Evolutionary conservation across 2,329 filamentous ascomycete species (phyloP).

Genomic region (Thielaviopsis euricoi): DNA sequence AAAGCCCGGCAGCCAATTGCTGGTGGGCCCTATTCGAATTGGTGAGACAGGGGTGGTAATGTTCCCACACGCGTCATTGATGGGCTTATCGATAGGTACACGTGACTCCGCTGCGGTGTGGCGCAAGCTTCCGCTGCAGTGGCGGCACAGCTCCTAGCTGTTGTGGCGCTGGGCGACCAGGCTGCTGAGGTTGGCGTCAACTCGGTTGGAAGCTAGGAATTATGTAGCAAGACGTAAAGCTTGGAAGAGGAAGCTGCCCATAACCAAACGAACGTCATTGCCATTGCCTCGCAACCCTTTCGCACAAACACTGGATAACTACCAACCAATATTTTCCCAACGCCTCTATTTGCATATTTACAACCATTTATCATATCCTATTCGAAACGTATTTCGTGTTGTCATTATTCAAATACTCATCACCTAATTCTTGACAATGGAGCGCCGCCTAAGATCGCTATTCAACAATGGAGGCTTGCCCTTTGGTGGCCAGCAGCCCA

Average conservation of each 20-base stretch:
- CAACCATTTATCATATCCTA: not conserved
- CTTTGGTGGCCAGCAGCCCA: slow-evolving; percentile 2
- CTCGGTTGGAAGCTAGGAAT: not conserved
- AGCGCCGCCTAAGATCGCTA: slow-evolving; percentile 8
- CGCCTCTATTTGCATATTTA: not conserved
- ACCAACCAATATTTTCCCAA: not conserved
- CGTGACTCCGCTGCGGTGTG: not conserved
- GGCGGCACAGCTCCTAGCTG: slow-evolving; percentile 21
- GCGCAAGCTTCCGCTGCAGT: slow-evolving; percentile 16
- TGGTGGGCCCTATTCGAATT: not conserved
- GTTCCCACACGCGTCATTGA: not conserved
- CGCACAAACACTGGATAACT: not conserved
- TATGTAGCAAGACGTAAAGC: not conserved
- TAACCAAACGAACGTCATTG: slow-evolving; percentile 4
- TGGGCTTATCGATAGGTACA: not conserved
- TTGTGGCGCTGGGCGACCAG: slow-evolving; percentile 9
- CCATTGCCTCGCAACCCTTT: not conserved
- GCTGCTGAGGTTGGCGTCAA: slow-evolving; percentile 12
- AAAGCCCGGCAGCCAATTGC: not conserved
- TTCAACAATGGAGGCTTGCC: slow-evolving; percentile 3
- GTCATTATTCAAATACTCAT: not conserved
- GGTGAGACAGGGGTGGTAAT: not conserved
- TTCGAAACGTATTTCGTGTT: not conserved
- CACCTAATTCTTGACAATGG: slow-evolving; percentile 1
- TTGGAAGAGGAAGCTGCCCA: not conserved